A percentile compares a stretch with the other conserved stretches of the same genome.
These are phyloP conservation scores for Pseudogymnoascus sp. DNA, from an alignment of 2,329 filamentous ascomycete genomes.

Conservation along the genomic window DNA sequence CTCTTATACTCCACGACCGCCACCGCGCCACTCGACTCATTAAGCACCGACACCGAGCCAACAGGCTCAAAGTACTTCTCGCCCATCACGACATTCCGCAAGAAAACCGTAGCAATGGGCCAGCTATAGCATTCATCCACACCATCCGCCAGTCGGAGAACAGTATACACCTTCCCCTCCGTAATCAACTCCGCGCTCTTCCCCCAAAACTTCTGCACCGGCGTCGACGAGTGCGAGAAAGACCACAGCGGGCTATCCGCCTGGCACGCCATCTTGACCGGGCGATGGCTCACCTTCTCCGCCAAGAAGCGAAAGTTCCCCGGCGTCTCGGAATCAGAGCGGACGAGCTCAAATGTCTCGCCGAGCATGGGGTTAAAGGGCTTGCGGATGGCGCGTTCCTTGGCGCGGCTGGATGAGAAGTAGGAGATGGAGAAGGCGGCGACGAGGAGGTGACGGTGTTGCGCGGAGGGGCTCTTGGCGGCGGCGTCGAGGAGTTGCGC, in stretches of 20 bases:
- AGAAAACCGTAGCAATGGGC: slow-evolving; percentile 78
- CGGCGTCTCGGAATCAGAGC: slow-evolving; percentile 64
- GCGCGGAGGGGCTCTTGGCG: slow-evolving; percentile 48
- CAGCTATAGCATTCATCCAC: slow-evolving; percentile 80
- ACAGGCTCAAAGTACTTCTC: slow-evolving; percentile 98
- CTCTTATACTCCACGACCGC: slow-evolving; percentile 85
- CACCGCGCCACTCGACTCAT: slow-evolving; percentile 76
- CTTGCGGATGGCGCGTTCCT: slow-evolving; percentile 87
- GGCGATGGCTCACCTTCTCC: slow-evolving; percentile 90
- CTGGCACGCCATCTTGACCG: slow-evolving; percentile 86
- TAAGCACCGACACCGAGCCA: slow-evolving; percentile 76
- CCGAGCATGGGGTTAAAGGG: slow-evolving; percentile 96
- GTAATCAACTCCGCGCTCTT: slow-evolving; percentile 93
- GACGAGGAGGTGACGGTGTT: slow-evolving; percentile 73
- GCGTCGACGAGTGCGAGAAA: slow-evolving; percentile 76
- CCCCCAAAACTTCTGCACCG: slow-evolving; percentile 96
- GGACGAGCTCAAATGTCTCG: slow-evolving; percentile 88
- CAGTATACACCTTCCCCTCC: slow-evolving; percentile 74
- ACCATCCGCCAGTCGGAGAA: slow-evolving; percentile 56
- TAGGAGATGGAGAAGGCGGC: slow-evolving; percentile 85
- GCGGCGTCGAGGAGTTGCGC: slow-evolving; percentile 74
- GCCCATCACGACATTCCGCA: slow-evolving; percentile 93
- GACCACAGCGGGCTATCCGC: slow-evolving; percentile 83
- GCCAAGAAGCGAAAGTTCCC: slow-evolving; percentile 83
- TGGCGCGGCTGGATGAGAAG: slow-evolving; percentile 73